These are phyloP conservation scores for Talaromyces funiculosus DNA, from an alignment of 2,329 filamentous ascomycete species.

Conservation along the genomic window DNA sequence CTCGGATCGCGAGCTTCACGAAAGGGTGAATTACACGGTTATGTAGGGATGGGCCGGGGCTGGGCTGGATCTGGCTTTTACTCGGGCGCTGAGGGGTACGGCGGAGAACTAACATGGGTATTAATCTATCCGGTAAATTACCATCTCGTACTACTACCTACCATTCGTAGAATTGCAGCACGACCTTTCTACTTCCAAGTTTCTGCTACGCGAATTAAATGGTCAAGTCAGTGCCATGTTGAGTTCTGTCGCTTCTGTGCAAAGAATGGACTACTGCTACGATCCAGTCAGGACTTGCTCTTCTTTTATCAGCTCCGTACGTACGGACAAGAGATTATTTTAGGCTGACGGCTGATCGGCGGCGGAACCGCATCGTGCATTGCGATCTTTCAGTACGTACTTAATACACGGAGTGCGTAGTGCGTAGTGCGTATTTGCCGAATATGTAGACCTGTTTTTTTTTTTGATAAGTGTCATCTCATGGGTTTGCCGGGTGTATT, in stretches of 20 bases:
- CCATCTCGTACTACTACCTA: conserved; percentile 1
- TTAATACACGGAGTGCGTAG: no score
- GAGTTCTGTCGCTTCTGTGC: background rate
- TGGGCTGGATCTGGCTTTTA: conserved; percentile 12
- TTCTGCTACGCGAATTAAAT: background rate
- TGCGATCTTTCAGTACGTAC: conserved; percentile 12
- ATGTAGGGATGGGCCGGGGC: background rate
- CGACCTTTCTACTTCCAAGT: background rate
- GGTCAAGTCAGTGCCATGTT: background rate
- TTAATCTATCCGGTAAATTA: background rate
- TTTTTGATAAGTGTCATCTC: no score
- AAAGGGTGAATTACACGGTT: conserved; percentile 1
- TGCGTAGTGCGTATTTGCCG: no score
- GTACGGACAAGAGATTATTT: conserved; percentile 4
- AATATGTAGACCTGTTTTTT: no score
- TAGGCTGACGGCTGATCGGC: conserved; percentile 8
- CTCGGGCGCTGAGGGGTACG: conserved; percentile 8
- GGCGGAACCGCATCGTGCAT: conserved; percentile 9
- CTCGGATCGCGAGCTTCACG: background rate
- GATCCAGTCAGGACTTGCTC: background rate
- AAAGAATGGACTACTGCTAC: background rate
- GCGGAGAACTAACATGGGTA: background rate
- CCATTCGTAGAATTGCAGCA: background rate
- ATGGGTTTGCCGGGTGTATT: no score
- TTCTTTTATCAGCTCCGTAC: background rate